Conservation (phyloP, 1,139 yeast genomes). For the Suhomyces wounanorum region DNA sequence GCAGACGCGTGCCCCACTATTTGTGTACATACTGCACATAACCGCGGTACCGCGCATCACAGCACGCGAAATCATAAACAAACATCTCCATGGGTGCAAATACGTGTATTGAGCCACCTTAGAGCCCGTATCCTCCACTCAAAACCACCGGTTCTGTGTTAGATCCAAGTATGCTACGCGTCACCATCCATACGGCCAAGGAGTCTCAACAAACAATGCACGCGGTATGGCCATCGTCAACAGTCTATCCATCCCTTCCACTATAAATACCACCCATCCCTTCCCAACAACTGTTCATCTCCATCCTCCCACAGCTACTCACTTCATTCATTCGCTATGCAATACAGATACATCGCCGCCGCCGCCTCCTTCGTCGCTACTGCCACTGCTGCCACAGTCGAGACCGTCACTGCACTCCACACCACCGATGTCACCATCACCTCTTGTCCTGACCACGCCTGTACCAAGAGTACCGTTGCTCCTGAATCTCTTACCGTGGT, state of each 20-base stretch:
- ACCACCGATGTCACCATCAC: conserved; percentile 47
- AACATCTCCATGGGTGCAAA: conserved; percentile 3
- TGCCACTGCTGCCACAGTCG: conserved; percentile 19
- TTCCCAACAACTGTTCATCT: conserved; percentile 2
- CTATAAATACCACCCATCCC: conserved; percentile 10
- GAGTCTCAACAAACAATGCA: conserved; percentile 1
- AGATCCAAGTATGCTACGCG: conserved; percentile 1
- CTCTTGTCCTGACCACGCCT: conserved; percentile 41
- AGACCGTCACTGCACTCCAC: conserved; percentile 36
- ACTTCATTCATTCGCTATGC: conserved; percentile 25
- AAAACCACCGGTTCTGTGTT: background rate
- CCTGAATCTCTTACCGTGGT: conserved; percentile 26
- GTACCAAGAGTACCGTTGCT: conserved; percentile 17
- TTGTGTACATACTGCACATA: conserved; percentile 2
- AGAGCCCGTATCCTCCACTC: background rate
- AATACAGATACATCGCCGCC: conserved; percentile 33
- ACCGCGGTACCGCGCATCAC: background rate
- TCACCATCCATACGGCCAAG: background rate
- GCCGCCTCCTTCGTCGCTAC: conserved; percentile 34
- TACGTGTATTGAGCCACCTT: background rate
- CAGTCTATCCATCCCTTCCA: background rate
- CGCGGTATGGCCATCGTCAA: background rate
- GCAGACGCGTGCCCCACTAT: conserved; percentile 1
- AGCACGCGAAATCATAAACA: conserved; percentile 4
- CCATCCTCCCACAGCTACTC: conserved; percentile 19